Percentiles rank a stretch among this genome's conserved stretches.
These are phyloP conservation scores for Pelagophyceae sp. DNA, from an alignment of 352 stramenopile species.

Conservation along the genomic window DNA sequence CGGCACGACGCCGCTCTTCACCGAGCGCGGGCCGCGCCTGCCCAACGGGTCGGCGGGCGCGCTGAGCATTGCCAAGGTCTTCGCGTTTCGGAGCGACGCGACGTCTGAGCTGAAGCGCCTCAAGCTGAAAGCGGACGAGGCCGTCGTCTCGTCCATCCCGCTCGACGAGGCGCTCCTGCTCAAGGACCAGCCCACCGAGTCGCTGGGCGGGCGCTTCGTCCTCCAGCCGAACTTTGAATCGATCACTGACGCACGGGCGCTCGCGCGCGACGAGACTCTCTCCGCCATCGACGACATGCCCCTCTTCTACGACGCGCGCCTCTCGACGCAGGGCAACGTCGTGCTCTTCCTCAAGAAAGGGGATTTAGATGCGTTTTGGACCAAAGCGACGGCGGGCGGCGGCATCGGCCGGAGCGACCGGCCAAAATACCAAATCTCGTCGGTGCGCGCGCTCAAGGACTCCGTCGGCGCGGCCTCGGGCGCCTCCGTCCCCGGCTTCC, in stretches of 20 bases:
- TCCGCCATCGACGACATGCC: constrained; percentile 8
- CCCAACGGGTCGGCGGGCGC: not conserved
- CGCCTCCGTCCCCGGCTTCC: no score
- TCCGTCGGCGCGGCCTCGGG: no score
- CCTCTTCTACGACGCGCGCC: constrained; percentile 1
- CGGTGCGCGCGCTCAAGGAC: no score
- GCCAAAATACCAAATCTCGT: no score
- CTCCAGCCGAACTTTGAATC: no score
- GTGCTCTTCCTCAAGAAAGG: not conserved
- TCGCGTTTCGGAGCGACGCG: not conserved
- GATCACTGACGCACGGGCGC: no score
- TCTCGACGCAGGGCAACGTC: not conserved
- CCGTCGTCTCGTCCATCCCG: not conserved
- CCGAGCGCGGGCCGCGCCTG: no score
- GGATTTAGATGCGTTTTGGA: not conserved
- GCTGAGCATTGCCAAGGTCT: not conserved
- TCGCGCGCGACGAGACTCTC: no score
- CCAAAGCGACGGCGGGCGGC: not conserved
- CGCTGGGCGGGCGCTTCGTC: not conserved
- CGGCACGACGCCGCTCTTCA: constrained; percentile 4
- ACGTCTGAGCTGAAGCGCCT: not conserved
- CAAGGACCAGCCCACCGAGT: not conserved
- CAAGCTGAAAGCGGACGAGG: not conserved
- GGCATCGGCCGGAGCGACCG: no score
- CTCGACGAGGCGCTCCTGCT: not conserved